These are phyloP conservation scores for Rhazya stricta DNA, from an alignment of 257 asterid genomes.

Conservation along the genomic window DNA sequence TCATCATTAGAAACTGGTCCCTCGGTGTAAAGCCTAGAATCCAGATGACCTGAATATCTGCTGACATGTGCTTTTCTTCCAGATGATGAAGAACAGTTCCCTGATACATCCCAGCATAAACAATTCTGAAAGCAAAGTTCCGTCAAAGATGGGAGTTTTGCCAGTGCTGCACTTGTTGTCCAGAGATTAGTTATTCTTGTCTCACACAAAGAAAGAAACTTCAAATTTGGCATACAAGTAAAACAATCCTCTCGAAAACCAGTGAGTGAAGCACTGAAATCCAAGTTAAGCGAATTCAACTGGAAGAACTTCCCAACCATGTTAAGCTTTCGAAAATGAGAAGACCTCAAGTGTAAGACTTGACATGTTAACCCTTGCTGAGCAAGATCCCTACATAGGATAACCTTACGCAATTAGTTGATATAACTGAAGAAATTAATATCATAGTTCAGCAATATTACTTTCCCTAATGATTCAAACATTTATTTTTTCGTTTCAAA, in stretches of 20 bases:
- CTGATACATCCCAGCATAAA: constrained; percentile 32
- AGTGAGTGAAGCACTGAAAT: constrained; percentile 79
- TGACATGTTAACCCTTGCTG: constrained; percentile 71
- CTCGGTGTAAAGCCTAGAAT: constrained; percentile 31
- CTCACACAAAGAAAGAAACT: constrained; percentile 72
- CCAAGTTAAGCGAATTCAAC: constrained; percentile 71
- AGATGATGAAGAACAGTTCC: constrained; percentile 36
- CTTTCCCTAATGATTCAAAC: background rate
- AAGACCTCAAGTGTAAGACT: constrained; percentile 60
- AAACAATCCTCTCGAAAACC: constrained; percentile 83
- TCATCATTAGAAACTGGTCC: constrained; percentile 40
- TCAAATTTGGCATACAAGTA: constrained; percentile 73
- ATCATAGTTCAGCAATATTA: background rate
- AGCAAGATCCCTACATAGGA: constrained; percentile 70
- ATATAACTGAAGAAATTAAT: background rate
- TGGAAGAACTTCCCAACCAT: constrained; percentile 61
- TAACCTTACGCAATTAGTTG: constrained; percentile 15
- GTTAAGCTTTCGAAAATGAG: constrained; percentile 78
- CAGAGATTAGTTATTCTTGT: constrained; percentile 82
- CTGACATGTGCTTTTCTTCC: constrained; percentile 27
- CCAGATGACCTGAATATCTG: constrained; percentile 31
- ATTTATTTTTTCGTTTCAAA: background rate
- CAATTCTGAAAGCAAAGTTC: constrained; percentile 78
- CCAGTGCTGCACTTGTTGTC: constrained; percentile 79
- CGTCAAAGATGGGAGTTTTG: constrained; percentile 66